A percentile compares a stretch with the other conserved stretches of the same genome.
Conservation (phyloP, 768 basidiomycete genomes). For the Mycena maculata region DNA sequence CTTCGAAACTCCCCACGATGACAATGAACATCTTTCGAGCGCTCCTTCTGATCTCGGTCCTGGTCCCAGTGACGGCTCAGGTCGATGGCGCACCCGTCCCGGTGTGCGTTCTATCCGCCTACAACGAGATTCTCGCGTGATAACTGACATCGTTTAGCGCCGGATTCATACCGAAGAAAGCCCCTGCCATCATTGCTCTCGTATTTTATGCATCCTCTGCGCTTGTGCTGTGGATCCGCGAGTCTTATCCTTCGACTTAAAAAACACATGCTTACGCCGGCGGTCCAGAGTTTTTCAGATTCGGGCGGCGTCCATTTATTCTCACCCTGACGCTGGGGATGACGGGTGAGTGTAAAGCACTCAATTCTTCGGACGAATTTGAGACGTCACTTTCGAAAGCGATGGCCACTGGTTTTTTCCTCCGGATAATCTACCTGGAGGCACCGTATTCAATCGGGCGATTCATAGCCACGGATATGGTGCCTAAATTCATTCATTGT, state of each 20-base stretch:
- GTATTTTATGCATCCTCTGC: slow-evolving; percentile 13
- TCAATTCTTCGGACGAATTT: background rate
- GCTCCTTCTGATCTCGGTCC: too few species aligned
- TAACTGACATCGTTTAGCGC: background rate
- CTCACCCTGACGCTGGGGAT: slow-evolving; percentile 27
- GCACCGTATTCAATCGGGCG: background rate
- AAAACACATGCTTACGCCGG: background rate
- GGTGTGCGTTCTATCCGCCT: too few species aligned
- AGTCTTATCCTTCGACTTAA: background rate
- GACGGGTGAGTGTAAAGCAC: slow-evolving; percentile 10
- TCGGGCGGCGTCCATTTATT: slow-evolving; percentile 15
- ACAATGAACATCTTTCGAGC: too few species aligned
- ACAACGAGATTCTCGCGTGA: too few species aligned
- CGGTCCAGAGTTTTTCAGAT: slow-evolving; percentile 14
- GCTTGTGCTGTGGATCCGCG: slow-evolving; percentile 22
- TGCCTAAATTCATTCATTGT: background rate
- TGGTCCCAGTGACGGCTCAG: too few species aligned
- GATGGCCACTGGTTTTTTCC: background rate
- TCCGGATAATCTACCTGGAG: background rate
- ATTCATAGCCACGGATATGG: background rate
- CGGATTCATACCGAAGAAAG: slow-evolving; percentile 17
- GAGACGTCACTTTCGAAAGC: background rate
- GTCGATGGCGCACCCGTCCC: too few species aligned
- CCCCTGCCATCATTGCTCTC: slow-evolving; percentile 10
- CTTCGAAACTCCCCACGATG: too few species aligned